These are phyloP conservation scores for Bacterosira constricta DNA, from an alignment of 108 stramenopile species.

Conservation along the genomic window DNA sequence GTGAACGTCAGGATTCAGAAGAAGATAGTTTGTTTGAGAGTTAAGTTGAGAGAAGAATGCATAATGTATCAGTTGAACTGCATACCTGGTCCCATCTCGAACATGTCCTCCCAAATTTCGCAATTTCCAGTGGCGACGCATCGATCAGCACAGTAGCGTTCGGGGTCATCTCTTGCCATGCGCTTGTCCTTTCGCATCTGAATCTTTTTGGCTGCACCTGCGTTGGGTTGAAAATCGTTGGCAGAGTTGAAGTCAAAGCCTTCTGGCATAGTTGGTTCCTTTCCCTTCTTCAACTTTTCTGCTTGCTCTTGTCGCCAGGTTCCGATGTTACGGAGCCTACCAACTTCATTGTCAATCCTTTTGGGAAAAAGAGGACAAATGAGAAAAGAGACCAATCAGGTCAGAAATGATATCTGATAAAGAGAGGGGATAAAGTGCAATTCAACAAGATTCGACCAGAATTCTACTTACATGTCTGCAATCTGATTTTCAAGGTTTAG, in stretches of 20 bases:
- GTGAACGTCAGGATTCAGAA: no score
- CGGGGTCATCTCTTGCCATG: conserved; percentile 67
- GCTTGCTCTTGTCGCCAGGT: conserved; percentile 21
- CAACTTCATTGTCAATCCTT: conserved; percentile 38
- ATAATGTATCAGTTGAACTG: no score
- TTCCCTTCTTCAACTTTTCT: conserved; percentile 22
- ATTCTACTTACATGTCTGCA: conserved; percentile 27
- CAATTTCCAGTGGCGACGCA: conserved; percentile 83
- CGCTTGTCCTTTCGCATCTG: conserved; percentile 55
- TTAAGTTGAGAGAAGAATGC: no score
- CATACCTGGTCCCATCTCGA: no score
- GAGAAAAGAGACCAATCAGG: not conserved
- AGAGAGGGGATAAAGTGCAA: not conserved
- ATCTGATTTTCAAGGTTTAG: conserved; percentile 34
- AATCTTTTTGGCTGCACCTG: conserved; percentile 21
- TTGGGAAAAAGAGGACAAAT: not conserved
- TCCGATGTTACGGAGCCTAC: conserved; percentile 14
- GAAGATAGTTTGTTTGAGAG: no score
- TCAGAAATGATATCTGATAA: not conserved
- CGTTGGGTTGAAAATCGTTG: conserved; percentile 10
- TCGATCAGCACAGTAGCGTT: conserved; percentile 79
- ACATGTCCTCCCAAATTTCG: conserved; percentile 74
- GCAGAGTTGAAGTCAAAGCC: conserved; percentile 36
- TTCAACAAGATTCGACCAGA: not conserved
- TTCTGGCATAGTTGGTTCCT: conserved; percentile 5